These are phyloP conservation scores for Cladosporium sp. DNA, from an alignment of 2,329 filamentous ascomycete species.

Conservation along the genomic window DNA sequence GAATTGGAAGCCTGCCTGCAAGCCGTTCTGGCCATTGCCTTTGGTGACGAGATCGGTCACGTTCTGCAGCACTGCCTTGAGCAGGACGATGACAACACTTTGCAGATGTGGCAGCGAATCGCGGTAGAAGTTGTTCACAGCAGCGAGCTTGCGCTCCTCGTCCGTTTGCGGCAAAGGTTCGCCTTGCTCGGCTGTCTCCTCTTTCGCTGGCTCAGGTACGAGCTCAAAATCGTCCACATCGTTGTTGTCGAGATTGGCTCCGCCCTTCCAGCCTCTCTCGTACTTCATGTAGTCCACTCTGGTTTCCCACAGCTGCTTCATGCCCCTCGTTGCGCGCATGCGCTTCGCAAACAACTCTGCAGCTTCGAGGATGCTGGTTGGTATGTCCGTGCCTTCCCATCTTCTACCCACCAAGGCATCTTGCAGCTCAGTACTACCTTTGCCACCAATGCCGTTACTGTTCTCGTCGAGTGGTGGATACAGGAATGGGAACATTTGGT, in stretches of 20 bases:
- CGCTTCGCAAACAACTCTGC: constrained; percentile 87
- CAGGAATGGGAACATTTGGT: constrained; percentile 97
- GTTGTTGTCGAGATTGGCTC: constrained; percentile 42
- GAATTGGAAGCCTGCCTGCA: constrained; percentile 52
- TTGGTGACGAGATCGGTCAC: constrained; percentile 80
- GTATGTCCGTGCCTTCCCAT: constrained; percentile 94
- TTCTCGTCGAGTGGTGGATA: constrained; percentile 89
- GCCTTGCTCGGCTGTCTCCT: constrained; percentile 39
- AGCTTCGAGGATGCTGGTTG: constrained; percentile 91
- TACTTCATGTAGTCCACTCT: constrained; percentile 88
- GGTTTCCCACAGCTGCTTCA: constrained; percentile 93
- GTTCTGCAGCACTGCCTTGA: constrained; percentile 84
- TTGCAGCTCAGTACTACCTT: constrained; percentile 78
- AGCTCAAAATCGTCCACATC: constrained; percentile 41
- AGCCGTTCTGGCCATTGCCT: constrained; percentile 50
- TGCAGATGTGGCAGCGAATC: constrained; percentile 82
- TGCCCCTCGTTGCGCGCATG: constrained; percentile 87
- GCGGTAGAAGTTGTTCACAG: constrained; percentile 80
- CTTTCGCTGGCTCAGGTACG: constrained; percentile 28
- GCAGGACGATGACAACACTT: constrained; percentile 86
- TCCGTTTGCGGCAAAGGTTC: constrained; percentile 30
- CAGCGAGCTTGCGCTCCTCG: constrained; percentile 37
- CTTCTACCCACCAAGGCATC: constrained; percentile 76
- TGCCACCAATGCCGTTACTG: constrained; percentile 88
- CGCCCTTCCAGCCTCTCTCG: constrained; percentile 80